Conservation (phyloP, 495 filamentous ascomycete species). For the Penicillium cinerascens region DNA sequence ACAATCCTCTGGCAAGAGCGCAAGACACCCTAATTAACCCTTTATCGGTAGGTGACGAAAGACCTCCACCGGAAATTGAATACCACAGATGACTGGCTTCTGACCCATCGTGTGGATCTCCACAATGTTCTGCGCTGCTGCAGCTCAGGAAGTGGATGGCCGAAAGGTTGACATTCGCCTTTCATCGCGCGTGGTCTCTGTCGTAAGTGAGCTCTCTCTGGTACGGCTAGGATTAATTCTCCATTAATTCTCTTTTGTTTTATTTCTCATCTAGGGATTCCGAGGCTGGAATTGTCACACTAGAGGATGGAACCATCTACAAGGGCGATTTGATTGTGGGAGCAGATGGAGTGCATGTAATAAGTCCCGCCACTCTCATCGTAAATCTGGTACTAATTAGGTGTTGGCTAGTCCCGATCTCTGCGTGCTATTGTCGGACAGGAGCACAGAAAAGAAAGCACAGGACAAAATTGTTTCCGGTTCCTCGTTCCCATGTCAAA, state of each 20-base stretch:
- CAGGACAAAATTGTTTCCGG: slow-evolving; percentile 43
- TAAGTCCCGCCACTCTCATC: too few species aligned
- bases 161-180: slow-evolving; percentile 34
- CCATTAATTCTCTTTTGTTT: too few species aligned
- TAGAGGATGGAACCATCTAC: slow-evolving; percentile 25
- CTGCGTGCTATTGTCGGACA: slow-evolving; percentile 10
- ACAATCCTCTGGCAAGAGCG: too few species aligned
- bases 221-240: too few species aligned
- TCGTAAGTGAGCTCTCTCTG: slow-evolving; percentile 4
- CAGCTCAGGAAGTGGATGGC: slow-evolving; percentile 25
- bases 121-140: slow-evolving; percentile 43
- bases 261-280: too few species aligned
- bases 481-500: slow-evolving; percentile 42
- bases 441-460: background rate
- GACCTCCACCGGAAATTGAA: slow-evolving; percentile 12
- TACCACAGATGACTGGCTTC: slow-evolving; percentile 22
- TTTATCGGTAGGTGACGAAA: slow-evolving; percentile 15
- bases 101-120: slow-evolving; percentile 50
- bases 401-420: slow-evolving; percentile 23
- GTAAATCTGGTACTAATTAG: too few species aligned
- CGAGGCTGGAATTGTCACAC: slow-evolving; percentile 34
- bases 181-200: slow-evolving; percentile 22
- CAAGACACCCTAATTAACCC: too few species aligned
- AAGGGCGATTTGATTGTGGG: slow-evolving; percentile 46
- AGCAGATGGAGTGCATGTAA: slow-evolving; percentile 49